Percentiles rank a stretch among this genome's conserved stretches.
Conservation (phyloP, 306 rosid species). For the Carpinus fangiana region DNA sequence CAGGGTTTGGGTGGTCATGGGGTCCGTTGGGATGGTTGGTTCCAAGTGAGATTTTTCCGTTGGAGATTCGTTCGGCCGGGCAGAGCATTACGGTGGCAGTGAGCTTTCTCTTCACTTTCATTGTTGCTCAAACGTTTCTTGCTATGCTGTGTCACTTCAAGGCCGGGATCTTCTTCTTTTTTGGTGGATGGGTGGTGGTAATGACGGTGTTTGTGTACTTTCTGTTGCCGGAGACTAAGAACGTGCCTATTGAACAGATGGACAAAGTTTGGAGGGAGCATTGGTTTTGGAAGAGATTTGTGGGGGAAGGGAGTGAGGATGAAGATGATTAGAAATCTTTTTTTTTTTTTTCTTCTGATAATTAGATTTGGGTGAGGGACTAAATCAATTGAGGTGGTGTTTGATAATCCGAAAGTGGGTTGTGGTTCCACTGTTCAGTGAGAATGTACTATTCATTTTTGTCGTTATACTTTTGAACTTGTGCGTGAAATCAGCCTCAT, state of each 20-base stretch:
- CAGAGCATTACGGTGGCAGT: constrained; percentile 17
- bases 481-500: too few relatives aligned
- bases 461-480: too few relatives aligned
- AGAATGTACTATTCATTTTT: too few relatives aligned
- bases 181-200: constrained; percentile 20
- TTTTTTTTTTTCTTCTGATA: too few relatives aligned
- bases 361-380: too few relatives aligned
- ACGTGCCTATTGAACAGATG: constrained; percentile 20
- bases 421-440: too few relatives aligned
- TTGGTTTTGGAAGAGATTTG: constrained; percentile 21
- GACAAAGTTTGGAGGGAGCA: constrained; percentile 18
- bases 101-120: constrained; percentile 19
- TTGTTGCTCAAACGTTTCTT: constrained; percentile 20
- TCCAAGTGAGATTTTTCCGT: constrained; percentile 24
- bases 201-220: constrained; percentile 15
- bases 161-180: constrained; percentile 17
- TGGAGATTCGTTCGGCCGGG: constrained; percentile 21
- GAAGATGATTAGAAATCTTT: not conserved
- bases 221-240: constrained; percentile 21
- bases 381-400: too few relatives aligned
- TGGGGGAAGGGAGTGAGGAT: not conserved
- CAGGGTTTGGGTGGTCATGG: constrained; percentile 28
- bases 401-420: too few relatives aligned
- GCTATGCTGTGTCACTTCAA: constrained; percentile 14
- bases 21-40: constrained; percentile 17